phyloP scores from a whole-genome alignment of 2,329 filamentous ascomycete genomes.

The Neodidymelliopsis sp. region DNA sequence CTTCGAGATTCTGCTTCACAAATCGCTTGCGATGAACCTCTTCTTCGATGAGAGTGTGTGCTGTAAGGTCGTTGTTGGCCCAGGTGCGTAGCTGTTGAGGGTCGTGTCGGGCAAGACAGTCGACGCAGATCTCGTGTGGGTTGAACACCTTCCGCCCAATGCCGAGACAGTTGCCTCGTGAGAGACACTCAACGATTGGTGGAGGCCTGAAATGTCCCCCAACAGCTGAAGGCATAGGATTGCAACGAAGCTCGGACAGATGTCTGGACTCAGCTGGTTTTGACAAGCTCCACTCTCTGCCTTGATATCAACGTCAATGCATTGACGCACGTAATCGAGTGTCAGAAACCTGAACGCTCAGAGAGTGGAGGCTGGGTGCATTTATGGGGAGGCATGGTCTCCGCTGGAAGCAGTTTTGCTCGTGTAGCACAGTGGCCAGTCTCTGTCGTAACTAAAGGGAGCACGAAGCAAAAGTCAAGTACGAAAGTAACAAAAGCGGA shows the following conservation, averaged over 20 bases:
- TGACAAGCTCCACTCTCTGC: conserved; percentile 22
- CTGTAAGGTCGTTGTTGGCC: conserved; percentile 24
- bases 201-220: conserved; percentile 31
- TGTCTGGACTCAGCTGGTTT: conserved; percentile 22
- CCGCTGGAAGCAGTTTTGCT: not conserved
- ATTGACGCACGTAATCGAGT: conserved; percentile 7
- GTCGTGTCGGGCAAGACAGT: conserved; percentile 37
- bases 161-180: conserved; percentile 32
- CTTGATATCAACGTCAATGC: conserved; percentile 29
- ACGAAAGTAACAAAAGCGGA: conserved; percentile 18
- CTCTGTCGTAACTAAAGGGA: not conserved
- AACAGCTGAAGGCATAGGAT: conserved; percentile 28
- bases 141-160: conserved; percentile 36
- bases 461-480: not conserved
- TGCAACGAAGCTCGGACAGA: conserved; percentile 22
- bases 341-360: not conserved
- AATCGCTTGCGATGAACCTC: conserved; percentile 29
- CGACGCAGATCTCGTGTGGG: conserved; percentile 29
- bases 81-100: conserved; percentile 32
- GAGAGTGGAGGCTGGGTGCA: not conserved
- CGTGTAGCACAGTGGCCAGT: conserved; percentile 9
- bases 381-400: conserved; percentile 1
- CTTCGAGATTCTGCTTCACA: conserved; percentile 34
- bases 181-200: conserved; percentile 34
- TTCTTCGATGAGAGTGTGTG: conserved; percentile 26